A percentile compares a stretch with the other conserved stretches of the same genome.
Conservation (phyloP, 257 asterid genomes). For the Solanum chmielewskii region DNA sequence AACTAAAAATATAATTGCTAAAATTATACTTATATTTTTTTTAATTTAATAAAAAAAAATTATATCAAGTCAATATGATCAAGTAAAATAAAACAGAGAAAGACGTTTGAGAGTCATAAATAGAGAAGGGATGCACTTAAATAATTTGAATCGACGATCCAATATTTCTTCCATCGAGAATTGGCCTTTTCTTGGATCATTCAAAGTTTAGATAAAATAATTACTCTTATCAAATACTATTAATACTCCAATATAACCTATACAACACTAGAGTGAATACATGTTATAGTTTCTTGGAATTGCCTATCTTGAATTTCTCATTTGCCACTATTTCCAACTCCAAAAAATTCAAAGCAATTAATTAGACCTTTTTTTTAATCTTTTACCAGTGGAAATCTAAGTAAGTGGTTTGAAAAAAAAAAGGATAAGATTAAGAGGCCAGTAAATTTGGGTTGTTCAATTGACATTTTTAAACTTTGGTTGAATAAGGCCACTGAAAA, state of each 20-base stretch:
- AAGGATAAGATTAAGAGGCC: background rate
- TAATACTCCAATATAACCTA: background rate
- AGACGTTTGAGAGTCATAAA: background rate
- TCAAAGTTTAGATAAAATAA: background rate
- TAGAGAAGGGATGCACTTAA: background rate
- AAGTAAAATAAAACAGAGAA: background rate
- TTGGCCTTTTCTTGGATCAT: background rate
- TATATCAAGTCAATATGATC: background rate
- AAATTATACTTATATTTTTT: no score
- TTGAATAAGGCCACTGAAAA: background rate
- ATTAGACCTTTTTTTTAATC: background rate
- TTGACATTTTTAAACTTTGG: background rate
- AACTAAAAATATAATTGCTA: no score
- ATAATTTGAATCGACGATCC: background rate
- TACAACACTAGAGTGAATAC: background rate
- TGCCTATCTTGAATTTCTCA: background rate
- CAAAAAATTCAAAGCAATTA: background rate
- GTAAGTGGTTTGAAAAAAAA: background rate
- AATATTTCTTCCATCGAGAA: background rate
- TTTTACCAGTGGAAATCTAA: background rate
- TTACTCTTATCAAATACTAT: background rate
- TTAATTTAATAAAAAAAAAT: no score
- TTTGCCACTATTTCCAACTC: background rate
- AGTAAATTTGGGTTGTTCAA: background rate
- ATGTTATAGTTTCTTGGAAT: conserved; percentile 1